phyloP scores from a whole-genome alignment of 306 rosid species.

The Castanea mollissima region DNA sequence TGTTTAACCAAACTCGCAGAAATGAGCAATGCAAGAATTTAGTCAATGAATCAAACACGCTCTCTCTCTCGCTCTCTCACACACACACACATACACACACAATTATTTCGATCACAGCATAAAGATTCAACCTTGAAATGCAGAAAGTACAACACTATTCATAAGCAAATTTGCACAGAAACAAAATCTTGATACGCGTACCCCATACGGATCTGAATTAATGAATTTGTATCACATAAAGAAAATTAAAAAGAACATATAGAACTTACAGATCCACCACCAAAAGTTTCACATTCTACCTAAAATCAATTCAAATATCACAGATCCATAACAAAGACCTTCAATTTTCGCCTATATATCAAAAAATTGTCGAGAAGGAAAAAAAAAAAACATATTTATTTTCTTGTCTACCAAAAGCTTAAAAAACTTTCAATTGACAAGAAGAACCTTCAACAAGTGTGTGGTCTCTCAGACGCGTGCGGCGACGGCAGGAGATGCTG shows the following conservation, averaged over 20 bases:
- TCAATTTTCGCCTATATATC: slow-evolving; percentile 24
- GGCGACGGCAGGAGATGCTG: slow-evolving; percentile 38
- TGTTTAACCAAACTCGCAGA: neutral
- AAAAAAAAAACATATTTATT: neutral
- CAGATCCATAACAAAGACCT: slow-evolving; percentile 36
- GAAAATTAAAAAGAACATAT: neutral
- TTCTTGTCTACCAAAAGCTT: slow-evolving; percentile 9
- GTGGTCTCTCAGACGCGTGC: slow-evolving; percentile 42
- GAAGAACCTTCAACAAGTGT: neutral
- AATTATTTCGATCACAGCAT: neutral
- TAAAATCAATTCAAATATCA: slow-evolving; percentile 18
- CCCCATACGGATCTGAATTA: neutral
- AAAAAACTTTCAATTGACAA: neutral
- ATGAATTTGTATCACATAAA: neutral
- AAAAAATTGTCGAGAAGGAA: slow-evolving; percentile 12
- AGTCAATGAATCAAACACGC: neutral
- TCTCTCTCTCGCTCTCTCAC: too few relatives aligned
- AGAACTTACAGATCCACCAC: slow-evolving; percentile 36
- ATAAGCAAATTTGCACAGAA: neutral
- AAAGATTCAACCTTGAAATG: neutral
- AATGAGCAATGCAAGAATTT: neutral
- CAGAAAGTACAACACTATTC: neutral
- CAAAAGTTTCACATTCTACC: slow-evolving; percentile 10
- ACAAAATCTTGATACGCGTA: neutral
- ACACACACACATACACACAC: too few relatives aligned